Evolutionary conservation across 805 yeast species (phyloP).

Genomic region (Yarrowia porcina): DNA sequence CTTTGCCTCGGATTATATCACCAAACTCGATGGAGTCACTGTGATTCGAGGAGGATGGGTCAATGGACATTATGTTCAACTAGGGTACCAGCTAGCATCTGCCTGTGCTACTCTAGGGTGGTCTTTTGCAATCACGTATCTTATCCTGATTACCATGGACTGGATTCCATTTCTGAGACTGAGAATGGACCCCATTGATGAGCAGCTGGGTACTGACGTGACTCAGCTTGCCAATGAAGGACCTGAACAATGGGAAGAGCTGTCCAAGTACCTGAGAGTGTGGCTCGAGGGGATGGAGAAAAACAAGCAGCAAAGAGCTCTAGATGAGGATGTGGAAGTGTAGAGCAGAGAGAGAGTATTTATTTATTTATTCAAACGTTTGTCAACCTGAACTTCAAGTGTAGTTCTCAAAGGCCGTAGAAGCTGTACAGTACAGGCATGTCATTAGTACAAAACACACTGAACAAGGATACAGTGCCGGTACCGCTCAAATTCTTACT

Average conservation of each 20-base stretch:
- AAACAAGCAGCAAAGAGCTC: background rate
- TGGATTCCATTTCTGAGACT: constrained; percentile 75
- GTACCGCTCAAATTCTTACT: too few species aligned
- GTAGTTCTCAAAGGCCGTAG: too few species aligned
- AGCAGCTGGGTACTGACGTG: constrained; percentile 81
- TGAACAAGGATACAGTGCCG: too few species aligned
- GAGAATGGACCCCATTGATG: constrained; percentile 87
- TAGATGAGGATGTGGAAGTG: background rate
- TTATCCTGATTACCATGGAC: constrained; percentile 69
- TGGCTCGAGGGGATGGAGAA: background rate
- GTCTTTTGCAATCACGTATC: constrained; percentile 73
- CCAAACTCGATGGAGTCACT: constrained; percentile 56
- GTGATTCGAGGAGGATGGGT: constrained; percentile 87
- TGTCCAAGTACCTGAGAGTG: background rate
- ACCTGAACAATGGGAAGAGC: constrained; percentile 36
- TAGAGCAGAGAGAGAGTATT: too few species aligned
- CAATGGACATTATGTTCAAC: constrained; percentile 81
- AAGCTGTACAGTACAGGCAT: too few species aligned
- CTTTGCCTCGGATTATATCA: constrained; percentile 79
- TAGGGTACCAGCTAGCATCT: constrained; percentile 92
- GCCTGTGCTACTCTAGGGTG: constrained; percentile 70
- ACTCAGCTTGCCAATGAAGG: constrained; percentile 90
- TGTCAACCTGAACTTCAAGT: too few species aligned
- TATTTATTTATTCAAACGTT: too few species aligned
- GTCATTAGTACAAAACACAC: too few species aligned